These are phyloP conservation scores for Pythium vanterpoolii DNA, from an alignment of 352 stramenopile genomes.

Conservation along the genomic window DNA sequence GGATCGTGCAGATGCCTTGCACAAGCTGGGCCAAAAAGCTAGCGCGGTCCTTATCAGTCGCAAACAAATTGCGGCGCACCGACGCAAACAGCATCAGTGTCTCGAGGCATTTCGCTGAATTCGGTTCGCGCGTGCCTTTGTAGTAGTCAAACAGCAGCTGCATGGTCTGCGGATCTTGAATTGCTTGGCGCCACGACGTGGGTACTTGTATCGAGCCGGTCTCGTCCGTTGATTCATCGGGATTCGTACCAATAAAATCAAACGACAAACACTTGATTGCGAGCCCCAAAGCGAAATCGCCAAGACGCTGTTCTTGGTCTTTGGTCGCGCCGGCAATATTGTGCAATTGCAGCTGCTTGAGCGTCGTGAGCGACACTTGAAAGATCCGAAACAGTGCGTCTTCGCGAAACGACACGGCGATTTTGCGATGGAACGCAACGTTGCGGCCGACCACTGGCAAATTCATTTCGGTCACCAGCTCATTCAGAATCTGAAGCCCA, in stretches of 20 bases:
- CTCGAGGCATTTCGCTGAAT: slow-evolving; percentile 95
- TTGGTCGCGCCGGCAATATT: slow-evolving; percentile 76
- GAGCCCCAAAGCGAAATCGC: slow-evolving; percentile 91
- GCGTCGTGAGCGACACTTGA: slow-evolving; percentile 94
- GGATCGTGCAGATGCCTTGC: slow-evolving; percentile 91
- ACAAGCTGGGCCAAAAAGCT: slow-evolving; percentile 93
- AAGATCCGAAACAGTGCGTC: slow-evolving; percentile 95
- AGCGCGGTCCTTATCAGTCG: slow-evolving; percentile 93
- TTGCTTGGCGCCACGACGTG: slow-evolving; percentile 92
- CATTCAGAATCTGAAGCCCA: slow-evolving; percentile 96
- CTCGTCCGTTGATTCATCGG: slow-evolving; percentile 97
- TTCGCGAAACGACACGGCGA: slow-evolving; percentile 96
- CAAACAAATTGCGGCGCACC: slow-evolving; percentile 96
- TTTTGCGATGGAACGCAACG: slow-evolving; percentile 97
- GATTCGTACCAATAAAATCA: slow-evolving; percentile 99
- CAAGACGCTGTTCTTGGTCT: slow-evolving; percentile 91
- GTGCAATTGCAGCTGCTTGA: slow-evolving; percentile 93
- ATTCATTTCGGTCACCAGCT: slow-evolving; percentile 98
- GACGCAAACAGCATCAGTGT: slow-evolving; percentile 95
- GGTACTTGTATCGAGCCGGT: slow-evolving; percentile 97
- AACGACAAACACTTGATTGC: slow-evolving; percentile 96
- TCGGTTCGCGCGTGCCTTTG: slow-evolving; percentile 89
- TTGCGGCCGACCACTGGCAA: slow-evolving; percentile 92
- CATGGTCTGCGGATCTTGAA: slow-evolving; percentile 94
- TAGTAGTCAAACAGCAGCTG: slow-evolving; percentile 98